Base-by-base conservation (phyloP, 139 green algal genomes). In the Tetratostichococcus sp. region DNA sequence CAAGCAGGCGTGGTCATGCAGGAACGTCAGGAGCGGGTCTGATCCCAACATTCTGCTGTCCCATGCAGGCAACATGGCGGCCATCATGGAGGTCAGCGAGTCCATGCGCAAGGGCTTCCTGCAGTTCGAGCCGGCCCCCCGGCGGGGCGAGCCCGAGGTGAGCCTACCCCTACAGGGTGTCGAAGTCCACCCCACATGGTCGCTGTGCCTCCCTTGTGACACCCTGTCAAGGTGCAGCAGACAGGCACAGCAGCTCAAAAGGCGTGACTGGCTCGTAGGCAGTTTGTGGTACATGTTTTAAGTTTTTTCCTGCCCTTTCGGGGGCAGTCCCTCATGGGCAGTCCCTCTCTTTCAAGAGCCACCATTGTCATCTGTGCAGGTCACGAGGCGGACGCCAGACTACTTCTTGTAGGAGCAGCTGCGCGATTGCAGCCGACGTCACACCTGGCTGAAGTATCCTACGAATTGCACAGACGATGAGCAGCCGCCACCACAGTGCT, bases 21-120 rank as follows among this genome's bases (percentile, higher is more conserved):
- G 50, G 21, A 4, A 22, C 19, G 2, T 35, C 50, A 65, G 58
- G 34, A 35, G 34, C 17, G 69, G 57, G 69, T 62, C 16, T 8
- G 72, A 30, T 23, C 4, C 4, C 26, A 65, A 23, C 74, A 43
- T 35, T 35, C 33, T 14, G 26, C 50, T 5, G 4, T 62, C 11
- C 11, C 50, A n/a, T 62, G 25, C 81, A 91, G 92, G 93, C 59
- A 98, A 98, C 85, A 90, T 95, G 85, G 96, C 96, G 21, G 94
- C 94, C 31, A 98, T 99, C 83, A 97, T 98, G 93, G 96, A 99
- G 83, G 90, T 99, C n/a, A 88, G 88, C 30, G 96, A 99, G 80
- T 74, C 84, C 74, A 95, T 98, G 88, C 79, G 83, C 39, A 91
- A 89, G 43, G 86, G 75, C 32, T 98, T 99, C 77, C 88, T 96